Conservation (phyloP, 176 grass and related monocot genomes). For the Eleusine coracana region DNA sequence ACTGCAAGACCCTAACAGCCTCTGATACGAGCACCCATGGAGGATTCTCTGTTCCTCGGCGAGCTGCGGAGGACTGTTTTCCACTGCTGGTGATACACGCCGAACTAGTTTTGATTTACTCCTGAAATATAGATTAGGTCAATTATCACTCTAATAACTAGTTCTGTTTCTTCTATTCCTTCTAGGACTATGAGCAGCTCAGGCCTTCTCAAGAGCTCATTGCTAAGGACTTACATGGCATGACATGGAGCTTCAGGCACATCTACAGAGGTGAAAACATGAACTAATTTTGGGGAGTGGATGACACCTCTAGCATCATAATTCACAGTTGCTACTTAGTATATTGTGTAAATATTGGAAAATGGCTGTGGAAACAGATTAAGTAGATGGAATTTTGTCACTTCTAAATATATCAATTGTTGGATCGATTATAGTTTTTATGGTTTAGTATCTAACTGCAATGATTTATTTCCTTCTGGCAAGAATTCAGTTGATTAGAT, state of each 20-base stretch:
- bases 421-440: background rate
- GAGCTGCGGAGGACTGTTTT: conserved; percentile 95
- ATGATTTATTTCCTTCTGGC: background rate
- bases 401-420: background rate
- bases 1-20: conserved; percentile 95
- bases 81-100: conserved; percentile 64
- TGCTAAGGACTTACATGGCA: conserved; percentile 85
- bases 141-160: conserved; percentile 10
- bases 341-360: background rate
- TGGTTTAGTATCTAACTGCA: too few species aligned
- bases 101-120: background rate
- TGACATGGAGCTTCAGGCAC: conserved; percentile 81
- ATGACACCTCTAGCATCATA: background rate
- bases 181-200: conserved; percentile 77
- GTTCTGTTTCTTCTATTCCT: conserved; percentile 20
- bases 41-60: conserved; percentile 95
- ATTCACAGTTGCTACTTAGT: background rate
- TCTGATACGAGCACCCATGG: conserved; percentile 98
- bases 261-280: conserved; percentile 83
- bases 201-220: conserved; percentile 93
- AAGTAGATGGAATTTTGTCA: background rate
- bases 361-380: background rate
- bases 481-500: conserved; percentile 11
- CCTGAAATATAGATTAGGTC: background rate
- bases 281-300: background rate